These are phyloP conservation scores for Sungouiozyma ichnusensis DNA, from an alignment of 805 yeast species.

Conservation along the genomic window DNA sequence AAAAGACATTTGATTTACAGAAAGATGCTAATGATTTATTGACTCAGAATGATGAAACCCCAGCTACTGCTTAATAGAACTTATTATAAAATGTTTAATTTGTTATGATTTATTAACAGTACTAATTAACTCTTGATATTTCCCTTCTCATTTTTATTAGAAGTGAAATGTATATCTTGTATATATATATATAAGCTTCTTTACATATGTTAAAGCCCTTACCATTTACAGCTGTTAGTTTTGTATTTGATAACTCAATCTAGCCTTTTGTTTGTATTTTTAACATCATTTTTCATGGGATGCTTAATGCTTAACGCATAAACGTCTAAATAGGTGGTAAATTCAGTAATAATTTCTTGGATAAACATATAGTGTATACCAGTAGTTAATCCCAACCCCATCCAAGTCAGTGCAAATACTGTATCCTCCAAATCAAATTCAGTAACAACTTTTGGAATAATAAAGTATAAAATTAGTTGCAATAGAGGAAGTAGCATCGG, in stretches of 20 bases:
- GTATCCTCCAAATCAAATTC: constrained; percentile 32
- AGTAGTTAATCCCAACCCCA: constrained; percentile 55
- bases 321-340: constrained; percentile 77
- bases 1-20: constrained; percentile 78
- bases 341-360: constrained; percentile 67
- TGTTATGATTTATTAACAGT: background rate
- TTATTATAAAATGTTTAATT: background rate
- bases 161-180: constrained; percentile 1
- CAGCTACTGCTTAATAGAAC: constrained; percentile 19
- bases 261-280: background rate
- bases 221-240: background rate
- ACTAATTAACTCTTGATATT: background rate
- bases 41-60: constrained; percentile 52
- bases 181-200: constrained; percentile 1
- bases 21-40: constrained; percentile 66
- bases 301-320: constrained; percentile 80
- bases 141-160: background rate
- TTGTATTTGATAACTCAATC: background rate
- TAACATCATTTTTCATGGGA: constrained; percentile 38
- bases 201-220: background rate
- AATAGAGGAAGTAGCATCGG: constrained; percentile 58
- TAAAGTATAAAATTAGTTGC: constrained; percentile 31
- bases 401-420: constrained; percentile 46
- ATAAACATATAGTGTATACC: constrained; percentile 68
- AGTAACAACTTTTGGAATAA: constrained; percentile 21